phyloP scores from a whole-genome alignment of 164 flowering plant genomes.

The Macadamia tetraphylla region DNA sequence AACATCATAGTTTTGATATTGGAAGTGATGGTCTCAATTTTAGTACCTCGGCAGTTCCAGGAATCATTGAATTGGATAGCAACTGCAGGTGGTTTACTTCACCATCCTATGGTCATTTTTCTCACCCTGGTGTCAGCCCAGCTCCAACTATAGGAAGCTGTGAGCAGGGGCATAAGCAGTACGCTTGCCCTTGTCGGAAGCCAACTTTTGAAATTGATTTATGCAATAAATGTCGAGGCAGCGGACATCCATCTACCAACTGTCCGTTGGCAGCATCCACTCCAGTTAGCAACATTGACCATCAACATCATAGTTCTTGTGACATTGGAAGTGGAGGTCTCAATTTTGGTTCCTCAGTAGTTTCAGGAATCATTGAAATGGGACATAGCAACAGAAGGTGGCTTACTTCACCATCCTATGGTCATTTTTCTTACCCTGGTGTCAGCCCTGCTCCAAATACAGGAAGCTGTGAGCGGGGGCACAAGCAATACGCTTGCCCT shows the following conservation, averaged over 20 bases:
- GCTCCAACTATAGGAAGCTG: slow-evolving; percentile 10
- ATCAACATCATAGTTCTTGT: neutral
- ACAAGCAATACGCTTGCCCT: no score
- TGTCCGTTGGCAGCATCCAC: slow-evolving; percentile 13
- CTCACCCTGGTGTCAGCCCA: slow-evolving; percentile 11
- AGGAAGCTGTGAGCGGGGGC: neutral
- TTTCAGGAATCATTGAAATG: neutral
- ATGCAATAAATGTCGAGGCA: slow-evolving; percentile 18
- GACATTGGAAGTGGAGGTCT: slow-evolving; percentile 9
- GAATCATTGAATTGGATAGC: neutral
- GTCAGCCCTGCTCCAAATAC: slow-evolving; percentile 12
- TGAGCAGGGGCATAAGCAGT: no score
- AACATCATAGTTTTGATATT: slow-evolving; percentile 6
- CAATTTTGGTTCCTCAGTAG: neutral
- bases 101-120: slow-evolving; percentile 8
- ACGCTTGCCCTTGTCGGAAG: no score
- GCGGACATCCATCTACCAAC: slow-evolving; percentile 13
- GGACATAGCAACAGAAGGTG: neutral
- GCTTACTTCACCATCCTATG: slow-evolving; percentile 7
- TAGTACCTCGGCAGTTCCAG: slow-evolving; percentile 1
- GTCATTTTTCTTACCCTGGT: slow-evolving; percentile 11
- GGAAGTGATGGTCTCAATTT: slow-evolving; percentile 5
- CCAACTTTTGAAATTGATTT: neutral
- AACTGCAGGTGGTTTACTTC: neutral
- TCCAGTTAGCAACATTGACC: slow-evolving; percentile 2